Conservation (phyloP, 345 rosid genomes). For the Gossypium turneri region DNA sequence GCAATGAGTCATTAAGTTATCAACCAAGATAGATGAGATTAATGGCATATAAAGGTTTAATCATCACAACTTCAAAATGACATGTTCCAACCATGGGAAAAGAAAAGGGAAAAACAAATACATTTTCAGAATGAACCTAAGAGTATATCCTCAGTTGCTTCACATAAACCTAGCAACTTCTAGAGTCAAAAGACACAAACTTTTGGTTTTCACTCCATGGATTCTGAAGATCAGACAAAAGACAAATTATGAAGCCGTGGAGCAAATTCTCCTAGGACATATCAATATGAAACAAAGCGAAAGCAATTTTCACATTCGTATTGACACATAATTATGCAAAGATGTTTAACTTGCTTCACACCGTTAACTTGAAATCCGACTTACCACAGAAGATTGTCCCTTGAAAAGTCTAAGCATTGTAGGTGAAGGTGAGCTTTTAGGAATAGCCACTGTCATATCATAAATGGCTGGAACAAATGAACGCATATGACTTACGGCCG, state of each 20-base stretch:
- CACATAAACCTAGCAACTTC: neutral
- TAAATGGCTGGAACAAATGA: slow-evolving; percentile 93
- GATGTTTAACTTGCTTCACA: slow-evolving; percentile 6
- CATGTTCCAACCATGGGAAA: neutral
- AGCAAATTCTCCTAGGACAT: neutral
- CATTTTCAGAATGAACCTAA: neutral
- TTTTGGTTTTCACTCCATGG: neutral
- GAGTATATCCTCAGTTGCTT: neutral
- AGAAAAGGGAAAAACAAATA: neutral
- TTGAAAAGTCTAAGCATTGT: slow-evolving; percentile 76
- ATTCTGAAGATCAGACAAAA: neutral
- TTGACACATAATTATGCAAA: neutral
- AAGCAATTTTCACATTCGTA: slow-evolving; percentile 7
- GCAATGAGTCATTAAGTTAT: neutral
- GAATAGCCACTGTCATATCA: slow-evolving; percentile 79
- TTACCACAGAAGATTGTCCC: slow-evolving; percentile 90
- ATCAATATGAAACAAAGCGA: neutral
- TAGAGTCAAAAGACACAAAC: neutral
- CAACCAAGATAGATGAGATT: neutral
- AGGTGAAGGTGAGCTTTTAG: slow-evolving; percentile 70
- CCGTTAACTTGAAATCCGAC: slow-evolving; percentile 20
- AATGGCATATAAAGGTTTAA: neutral
- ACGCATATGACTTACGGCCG: slow-evolving; percentile 91
- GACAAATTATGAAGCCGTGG: neutral
- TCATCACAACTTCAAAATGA: neutral